These are phyloP conservation scores for Rhizoclosmatium sp. DNA, from an alignment of 192 early-diverging fungal species.

Conservation along the genomic window DNA sequence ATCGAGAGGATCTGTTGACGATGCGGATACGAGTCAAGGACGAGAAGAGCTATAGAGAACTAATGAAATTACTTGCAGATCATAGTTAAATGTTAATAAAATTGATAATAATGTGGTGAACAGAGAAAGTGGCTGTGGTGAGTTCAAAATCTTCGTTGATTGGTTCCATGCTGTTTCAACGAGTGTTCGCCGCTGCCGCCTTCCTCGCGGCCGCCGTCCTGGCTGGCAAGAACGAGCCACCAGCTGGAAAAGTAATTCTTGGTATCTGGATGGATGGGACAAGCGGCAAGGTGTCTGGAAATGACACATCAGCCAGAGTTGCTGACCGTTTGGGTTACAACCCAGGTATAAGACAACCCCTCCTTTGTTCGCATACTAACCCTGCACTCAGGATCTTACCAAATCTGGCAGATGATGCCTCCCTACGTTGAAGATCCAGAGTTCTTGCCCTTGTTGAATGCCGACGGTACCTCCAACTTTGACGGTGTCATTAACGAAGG, in stretches of 20 bases:
- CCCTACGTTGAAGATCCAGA: neutral
- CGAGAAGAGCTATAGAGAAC: constrained; percentile 3
- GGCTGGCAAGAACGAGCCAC: constrained; percentile 1
- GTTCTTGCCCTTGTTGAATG: constrained; percentile 11
- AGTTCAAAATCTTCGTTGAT: neutral
- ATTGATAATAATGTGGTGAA: neutral
- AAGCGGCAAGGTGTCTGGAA: neutral
- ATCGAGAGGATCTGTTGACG: constrained; percentile 10
- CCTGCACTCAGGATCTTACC: neutral
- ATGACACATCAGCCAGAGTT: constrained; percentile 21
- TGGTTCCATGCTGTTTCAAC: neutral
- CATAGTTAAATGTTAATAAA: neutral
- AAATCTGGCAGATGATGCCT: constrained; percentile 17
- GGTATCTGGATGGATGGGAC: constrained; percentile 38
- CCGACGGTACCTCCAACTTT: constrained; percentile 23
- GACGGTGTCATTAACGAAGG: constrained; percentile 20
- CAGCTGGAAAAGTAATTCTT: constrained; percentile 18
- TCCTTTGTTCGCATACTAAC: neutral
- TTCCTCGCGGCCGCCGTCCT: neutral
- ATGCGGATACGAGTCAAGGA: constrained; percentile 12
- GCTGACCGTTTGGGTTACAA: constrained; percentile 15
- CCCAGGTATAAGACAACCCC: neutral
- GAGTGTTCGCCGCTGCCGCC: neutral
- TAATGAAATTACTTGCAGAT: constrained; percentile 20
- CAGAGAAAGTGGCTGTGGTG: neutral